Conservation (phyloP, 345 rosid genomes). For the Boechera stricta region DNA sequence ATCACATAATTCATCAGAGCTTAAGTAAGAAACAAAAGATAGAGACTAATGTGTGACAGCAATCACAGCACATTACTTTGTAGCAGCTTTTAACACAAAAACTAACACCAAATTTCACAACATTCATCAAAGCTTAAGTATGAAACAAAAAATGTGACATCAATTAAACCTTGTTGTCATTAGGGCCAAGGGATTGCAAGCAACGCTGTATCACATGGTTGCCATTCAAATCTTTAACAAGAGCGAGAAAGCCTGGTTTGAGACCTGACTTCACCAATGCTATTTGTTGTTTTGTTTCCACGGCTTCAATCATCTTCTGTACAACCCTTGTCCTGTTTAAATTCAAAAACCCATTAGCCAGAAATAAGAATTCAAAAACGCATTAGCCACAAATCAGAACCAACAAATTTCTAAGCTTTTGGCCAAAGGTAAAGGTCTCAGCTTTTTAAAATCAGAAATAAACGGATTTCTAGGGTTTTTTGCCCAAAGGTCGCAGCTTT, state of each 20-base stretch:
- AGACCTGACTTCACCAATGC: conserved; percentile 56
- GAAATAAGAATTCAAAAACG: background rate
- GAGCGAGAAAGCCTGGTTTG: conserved; percentile 65
- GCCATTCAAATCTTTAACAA: conserved; percentile 75
- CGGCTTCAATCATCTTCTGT: conserved; percentile 74
- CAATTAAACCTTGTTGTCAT: conserved; percentile 60
- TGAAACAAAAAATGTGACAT: conserved; percentile 21
- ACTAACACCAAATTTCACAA: conserved; percentile 45
- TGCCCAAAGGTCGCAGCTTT: conserved; percentile 29
- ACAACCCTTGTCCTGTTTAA: conserved; percentile 72
- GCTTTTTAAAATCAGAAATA: background rate
- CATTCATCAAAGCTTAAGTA: background rate
- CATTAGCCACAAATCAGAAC: background rate
- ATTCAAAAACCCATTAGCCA: background rate
- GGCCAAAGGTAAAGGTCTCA: conserved; percentile 5
- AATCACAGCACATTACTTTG: background rate
- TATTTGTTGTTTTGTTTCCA: conserved; percentile 65
- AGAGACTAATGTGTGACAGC: background rate
- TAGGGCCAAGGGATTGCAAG: conserved; percentile 58
- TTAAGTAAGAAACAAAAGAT: background rate
- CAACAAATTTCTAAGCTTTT: conserved; percentile 16
- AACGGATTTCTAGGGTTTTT: conserved; percentile 25
- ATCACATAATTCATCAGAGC: background rate
- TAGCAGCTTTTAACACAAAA: conserved; percentile 58
- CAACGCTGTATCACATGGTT: conserved; percentile 83